Conservation (phyloP, 345 rosid species). For the Geranium rotundifolium region DNA sequence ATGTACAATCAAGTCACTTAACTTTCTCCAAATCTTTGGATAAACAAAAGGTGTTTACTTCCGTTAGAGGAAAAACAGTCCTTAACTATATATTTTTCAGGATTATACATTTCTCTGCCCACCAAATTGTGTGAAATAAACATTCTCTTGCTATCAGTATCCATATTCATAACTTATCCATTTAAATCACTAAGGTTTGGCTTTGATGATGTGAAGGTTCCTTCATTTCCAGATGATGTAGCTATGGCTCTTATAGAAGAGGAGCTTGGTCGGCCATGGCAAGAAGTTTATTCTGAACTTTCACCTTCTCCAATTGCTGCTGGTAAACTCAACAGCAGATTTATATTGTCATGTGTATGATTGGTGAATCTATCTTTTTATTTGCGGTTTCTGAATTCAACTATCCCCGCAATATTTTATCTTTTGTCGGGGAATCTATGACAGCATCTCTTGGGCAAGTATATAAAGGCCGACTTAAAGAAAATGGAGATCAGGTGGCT, state of each 20-base stretch:
- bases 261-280: conserved; percentile 95
- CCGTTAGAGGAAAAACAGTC: too few relatives aligned
- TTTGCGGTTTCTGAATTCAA: conserved; percentile 4
- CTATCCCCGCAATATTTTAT: not conserved
- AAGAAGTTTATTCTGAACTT: conserved; percentile 69
- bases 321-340: conserved; percentile 29
- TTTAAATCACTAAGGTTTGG: too few relatives aligned
- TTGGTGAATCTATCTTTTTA: not conserved
- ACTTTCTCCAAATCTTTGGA: too few relatives aligned
- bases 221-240: conserved; percentile 93
- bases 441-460: conserved; percentile 97
- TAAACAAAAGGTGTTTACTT: too few relatives aligned
- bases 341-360: not conserved
- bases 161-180: too few relatives aligned
- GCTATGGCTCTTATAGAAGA: conserved; percentile 93
- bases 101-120: too few relatives aligned
- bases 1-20: too few relatives aligned
- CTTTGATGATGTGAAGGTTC: conserved; percentile 48
- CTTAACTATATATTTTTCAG: too few relatives aligned
- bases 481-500: conserved; percentile 86
- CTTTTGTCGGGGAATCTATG: conserved; percentile 15
- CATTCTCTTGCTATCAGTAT: too few relatives aligned
- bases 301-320: conserved; percentile 96
- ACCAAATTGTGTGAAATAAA: too few relatives aligned
- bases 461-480: conserved; percentile 78